A percentile compares a stretch with the other conserved stretches of the same genome.
Evolutionary conservation across 192 early-diverging fungal genomes (phyloP).

Genomic region (Coemansia sp.): DNA sequence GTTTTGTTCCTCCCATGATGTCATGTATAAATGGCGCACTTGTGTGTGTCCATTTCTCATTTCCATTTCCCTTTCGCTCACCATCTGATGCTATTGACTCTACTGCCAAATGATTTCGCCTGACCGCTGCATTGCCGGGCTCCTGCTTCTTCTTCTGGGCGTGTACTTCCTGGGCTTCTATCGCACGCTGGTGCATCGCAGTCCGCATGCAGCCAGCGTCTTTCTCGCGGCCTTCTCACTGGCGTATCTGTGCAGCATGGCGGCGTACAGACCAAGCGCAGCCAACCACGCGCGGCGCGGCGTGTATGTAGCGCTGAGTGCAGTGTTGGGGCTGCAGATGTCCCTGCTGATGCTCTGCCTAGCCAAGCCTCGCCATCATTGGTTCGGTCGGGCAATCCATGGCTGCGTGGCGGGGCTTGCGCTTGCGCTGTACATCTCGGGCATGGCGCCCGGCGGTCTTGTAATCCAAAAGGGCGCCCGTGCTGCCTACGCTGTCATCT

Average conservation of each 20-base stretch:
- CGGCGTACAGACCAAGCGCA: neutral
- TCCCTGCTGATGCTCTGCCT: neutral
- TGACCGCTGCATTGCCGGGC: neutral
- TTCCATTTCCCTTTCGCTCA: no score
- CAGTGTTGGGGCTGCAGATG: neutral
- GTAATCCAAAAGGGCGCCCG: neutral
- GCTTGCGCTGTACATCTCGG: neutral
- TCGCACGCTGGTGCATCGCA: neutral
- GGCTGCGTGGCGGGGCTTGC: neutral
- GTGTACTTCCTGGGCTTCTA: neutral
- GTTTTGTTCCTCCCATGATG: no score
- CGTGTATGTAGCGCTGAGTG: neutral
- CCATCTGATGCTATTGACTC: neutral
- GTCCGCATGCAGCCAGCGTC: neutral
- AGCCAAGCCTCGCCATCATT: neutral
- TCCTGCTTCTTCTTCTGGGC: neutral
- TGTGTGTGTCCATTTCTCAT: no score
- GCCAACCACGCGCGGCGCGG: neutral
- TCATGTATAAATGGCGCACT: no score
- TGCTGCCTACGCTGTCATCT: neutral
- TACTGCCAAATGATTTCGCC: neutral
- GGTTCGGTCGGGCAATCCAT: neutral
- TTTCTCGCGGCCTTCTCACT: neutral
- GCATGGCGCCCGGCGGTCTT: neutral
- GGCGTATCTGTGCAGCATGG: neutral